Conservation (phyloP, 176 grass and related monocot species). For the Alloteropsis semialata region DNA sequence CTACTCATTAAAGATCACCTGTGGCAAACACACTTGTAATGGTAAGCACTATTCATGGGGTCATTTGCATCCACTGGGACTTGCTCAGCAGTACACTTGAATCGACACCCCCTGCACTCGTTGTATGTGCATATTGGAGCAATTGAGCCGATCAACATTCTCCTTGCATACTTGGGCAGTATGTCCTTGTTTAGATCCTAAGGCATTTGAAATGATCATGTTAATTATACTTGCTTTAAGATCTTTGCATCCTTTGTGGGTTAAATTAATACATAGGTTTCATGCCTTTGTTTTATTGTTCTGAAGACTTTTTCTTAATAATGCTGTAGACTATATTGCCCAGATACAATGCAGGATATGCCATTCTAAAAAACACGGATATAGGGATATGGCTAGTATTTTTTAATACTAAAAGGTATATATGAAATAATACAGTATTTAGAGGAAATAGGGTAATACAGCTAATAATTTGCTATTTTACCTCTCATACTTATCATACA, state of each 20-base stretch:
- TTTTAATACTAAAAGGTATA: neutral
- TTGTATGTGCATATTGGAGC: conserved; percentile 89
- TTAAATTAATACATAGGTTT: conserved; percentile 6
- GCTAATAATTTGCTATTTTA: neutral
- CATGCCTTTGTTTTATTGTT: neutral
- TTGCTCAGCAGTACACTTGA: conserved; percentile 88
- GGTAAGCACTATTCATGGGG: conserved; percentile 94
- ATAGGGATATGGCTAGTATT: neutral
- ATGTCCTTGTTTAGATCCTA: conserved; percentile 41
- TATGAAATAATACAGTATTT: neutral
- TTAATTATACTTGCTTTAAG: conserved; percentile 35
- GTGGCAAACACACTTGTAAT: conserved; percentile 93
- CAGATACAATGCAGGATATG: neutral
- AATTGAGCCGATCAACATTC: conserved; percentile 75
- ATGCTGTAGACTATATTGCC: neutral
- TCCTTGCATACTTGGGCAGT: conserved; percentile 38
- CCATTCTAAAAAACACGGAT: neutral
- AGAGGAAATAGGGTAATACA: neutral
- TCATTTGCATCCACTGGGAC: conserved; percentile 86
- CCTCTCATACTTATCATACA: neutral
- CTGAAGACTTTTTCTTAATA: conserved; percentile 10
- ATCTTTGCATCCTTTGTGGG: neutral
- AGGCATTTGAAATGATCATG: conserved; percentile 22
- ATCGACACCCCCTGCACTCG: conserved; percentile 82
- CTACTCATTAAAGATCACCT: conserved; percentile 55